phyloP scores from a whole-genome alignment of 1,284 basidiomycete genomes.

The Sanghuangporus weigelae region DNA sequence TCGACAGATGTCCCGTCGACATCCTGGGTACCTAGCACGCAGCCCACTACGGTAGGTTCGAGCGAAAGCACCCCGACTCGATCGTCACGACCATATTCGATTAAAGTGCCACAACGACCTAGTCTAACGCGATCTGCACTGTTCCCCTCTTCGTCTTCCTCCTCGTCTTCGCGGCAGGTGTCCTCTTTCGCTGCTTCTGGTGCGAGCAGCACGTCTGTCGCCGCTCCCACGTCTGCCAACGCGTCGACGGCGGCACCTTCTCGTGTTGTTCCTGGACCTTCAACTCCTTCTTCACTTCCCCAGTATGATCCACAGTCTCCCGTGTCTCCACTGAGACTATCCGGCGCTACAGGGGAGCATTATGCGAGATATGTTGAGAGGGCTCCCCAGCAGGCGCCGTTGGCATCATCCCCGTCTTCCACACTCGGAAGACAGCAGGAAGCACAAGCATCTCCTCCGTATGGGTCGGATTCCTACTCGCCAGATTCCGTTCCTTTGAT shows the following conservation, averaged over 20 bases:
- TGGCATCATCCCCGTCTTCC: neutral
- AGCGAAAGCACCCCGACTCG: neutral
- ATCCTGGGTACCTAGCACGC: neutral
- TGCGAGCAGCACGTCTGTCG: neutral
- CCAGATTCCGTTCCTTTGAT: neutral
- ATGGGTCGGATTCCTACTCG: neutral
- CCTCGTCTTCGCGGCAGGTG: neutral
- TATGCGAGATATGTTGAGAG: neutral
- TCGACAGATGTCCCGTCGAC: neutral
- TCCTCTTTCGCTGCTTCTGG: neutral
- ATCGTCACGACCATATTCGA: neutral
- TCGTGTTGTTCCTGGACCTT: slow-evolving; percentile 1
- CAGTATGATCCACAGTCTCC: neutral
- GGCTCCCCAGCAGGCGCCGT: neutral
- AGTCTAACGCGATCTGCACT: neutral
- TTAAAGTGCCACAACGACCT: neutral
- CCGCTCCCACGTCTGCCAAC: neutral
- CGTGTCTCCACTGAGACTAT: neutral
- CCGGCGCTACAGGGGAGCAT: neutral
- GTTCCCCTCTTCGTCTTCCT: neutral
- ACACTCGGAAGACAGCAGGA: neutral
- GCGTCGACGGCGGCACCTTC: neutral
- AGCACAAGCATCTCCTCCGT: neutral
- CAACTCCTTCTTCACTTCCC: neutral
- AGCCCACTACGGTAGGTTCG: neutral